phyloP scores from a whole-genome alignment of 768 basidiomycete species.

The Boletales sp. region DNA sequence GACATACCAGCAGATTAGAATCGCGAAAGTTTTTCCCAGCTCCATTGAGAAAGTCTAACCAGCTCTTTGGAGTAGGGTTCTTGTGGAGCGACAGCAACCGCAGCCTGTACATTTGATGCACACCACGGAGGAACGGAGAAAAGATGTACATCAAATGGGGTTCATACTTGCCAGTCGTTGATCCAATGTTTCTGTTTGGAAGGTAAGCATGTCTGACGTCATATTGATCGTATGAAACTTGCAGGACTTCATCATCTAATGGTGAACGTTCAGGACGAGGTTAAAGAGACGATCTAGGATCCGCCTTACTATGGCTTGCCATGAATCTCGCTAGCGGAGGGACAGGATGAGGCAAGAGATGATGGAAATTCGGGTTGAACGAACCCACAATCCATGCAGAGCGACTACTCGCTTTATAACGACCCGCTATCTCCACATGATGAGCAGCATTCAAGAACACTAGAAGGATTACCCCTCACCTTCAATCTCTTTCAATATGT shows the following conservation, averaged over 20 bases:
- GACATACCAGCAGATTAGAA: constrained; percentile 26
- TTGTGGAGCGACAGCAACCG: constrained; percentile 26
- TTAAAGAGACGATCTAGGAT: background rate
- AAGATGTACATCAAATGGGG: constrained; percentile 16
- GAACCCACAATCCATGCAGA: constrained; percentile 27
- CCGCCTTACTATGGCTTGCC: constrained; percentile 26
- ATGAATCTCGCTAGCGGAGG: constrained; percentile 24
- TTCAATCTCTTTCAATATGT: constrained; percentile 27
- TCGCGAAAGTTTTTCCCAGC: constrained; percentile 31
- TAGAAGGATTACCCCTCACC: constrained; percentile 3
- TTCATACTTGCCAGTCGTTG: constrained; percentile 11
- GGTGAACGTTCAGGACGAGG: background rate
- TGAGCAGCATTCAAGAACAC: background rate
- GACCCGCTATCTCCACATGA: constrained; percentile 2
- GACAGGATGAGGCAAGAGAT: constrained; percentile 1
- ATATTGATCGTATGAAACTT: constrained; percentile 27
- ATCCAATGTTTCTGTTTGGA: constrained; percentile 20
- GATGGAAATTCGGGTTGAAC: background rate
- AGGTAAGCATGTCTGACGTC: constrained; percentile 28
- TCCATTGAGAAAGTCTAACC: constrained; percentile 28
- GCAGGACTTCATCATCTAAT: constrained; percentile 25
- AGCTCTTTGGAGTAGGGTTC: constrained; percentile 22
- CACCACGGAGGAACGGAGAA: constrained; percentile 19
- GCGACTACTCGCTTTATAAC: constrained; percentile 6
- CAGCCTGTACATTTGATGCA: constrained; percentile 25